Base-by-base conservation (phyloP, 306 rosid species). In the Canavalia gladiata region DNA sequence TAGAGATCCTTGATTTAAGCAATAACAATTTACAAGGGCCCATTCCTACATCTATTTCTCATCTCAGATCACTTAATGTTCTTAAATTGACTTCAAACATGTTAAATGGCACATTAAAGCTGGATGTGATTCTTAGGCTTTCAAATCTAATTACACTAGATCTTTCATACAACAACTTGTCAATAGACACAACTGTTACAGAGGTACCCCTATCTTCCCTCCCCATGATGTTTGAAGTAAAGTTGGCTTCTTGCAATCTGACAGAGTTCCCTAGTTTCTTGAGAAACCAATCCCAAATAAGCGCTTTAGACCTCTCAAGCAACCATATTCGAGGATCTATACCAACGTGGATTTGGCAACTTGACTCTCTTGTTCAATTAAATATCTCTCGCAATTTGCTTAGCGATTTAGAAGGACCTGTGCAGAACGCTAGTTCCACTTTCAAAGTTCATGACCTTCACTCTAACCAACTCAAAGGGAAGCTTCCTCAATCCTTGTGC, bases 291-390 rank as follows among this genome's bases (percentile, higher is more conserved):
- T 68, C 90, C 2, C 47, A 43, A 43, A 43, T 91, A 50, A 0
- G 0, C 0, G 0, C 0, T 77, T 66, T 91, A 58, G 91, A 89
- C 86, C 91, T 89, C 55, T 85, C 92, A 0, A 0, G 8, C 4
- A 91, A 91, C 52, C 56, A 56, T 7, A 87, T 91, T 55, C 0
- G 0, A 6, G 91, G 85, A 1, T 31, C 62, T 13, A 39, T 89
- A 33, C 92, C 95, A 29, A 34, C 7, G 3, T 87, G 91, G 93
- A 72, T 89, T 45, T 87, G 89, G 91, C 12, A 6, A 7, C n/a
- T 82, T 13, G 65, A 6, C 1, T 47, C 0, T 55, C 88, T 90
- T 12, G 0, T 0, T 1, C 7, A 31, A 1, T 33, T 89, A 41
- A 91, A 89, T 62, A 87, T 91, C 33, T 89, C 95, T 31, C 52